These are phyloP conservation scores for Cladobotryum protrusum DNA, from an alignment of 2,329 filamentous ascomycete genomes.

Conservation along the genomic window DNA sequence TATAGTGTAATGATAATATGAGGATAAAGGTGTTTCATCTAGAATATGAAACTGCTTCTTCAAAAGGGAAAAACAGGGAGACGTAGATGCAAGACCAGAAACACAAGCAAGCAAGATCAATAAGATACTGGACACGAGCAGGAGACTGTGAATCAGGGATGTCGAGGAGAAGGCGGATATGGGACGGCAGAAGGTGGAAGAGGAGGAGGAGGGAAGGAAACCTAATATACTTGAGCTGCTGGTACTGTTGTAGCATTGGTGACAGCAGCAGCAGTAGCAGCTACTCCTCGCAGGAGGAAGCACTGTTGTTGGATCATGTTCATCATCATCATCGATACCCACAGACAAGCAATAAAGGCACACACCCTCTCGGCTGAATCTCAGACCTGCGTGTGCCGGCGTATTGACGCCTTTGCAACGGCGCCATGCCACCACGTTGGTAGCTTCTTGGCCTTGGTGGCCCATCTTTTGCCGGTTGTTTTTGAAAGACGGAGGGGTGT, in stretches of 20 bases:
- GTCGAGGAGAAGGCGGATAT: constrained; percentile 6
- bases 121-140: constrained; percentile 3
- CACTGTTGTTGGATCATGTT: background rate
- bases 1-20: background rate
- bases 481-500: too few species aligned
- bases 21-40: background rate
- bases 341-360: background rate
- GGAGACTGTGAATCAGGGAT: constrained; percentile 12
- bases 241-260: background rate
- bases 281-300: background rate
- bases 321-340: background rate
- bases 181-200: constrained; percentile 3
- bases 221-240: background rate
- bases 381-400: background rate
- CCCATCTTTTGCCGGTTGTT: background rate
- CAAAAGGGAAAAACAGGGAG: constrained; percentile 1
- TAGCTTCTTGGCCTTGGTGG: background rate
- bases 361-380: background rate
- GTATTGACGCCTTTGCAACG: background rate
- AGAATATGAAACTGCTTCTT: background rate
- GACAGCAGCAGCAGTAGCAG: background rate
- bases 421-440: background rate
- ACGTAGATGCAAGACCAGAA: constrained; percentile 1
- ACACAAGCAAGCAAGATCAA: constrained; percentile 4
- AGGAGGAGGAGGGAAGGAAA: constrained; percentile 4